Evolutionary conservation across 169 alveolate genomes (phyloP).

Genomic region (Plasmodium chabaudi): DNA sequence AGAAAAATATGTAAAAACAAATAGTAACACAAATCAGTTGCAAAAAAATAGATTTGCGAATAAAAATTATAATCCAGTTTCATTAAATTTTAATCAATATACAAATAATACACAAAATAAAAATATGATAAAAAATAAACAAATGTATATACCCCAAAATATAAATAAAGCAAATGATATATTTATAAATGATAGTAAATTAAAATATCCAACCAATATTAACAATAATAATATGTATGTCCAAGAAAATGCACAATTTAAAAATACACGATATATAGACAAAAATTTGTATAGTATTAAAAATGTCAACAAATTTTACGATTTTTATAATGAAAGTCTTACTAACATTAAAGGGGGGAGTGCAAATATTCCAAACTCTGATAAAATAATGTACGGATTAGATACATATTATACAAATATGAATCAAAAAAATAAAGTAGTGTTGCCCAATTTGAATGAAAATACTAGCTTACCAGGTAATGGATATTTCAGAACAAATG

Average conservation of each 20-base stretch:
- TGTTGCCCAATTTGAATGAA: background rate
- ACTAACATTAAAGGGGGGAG: background rate
- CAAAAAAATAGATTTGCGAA: background rate
- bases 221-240: background rate
- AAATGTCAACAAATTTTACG: slow-evolving; percentile 20
- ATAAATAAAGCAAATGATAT: background rate
- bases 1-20: slow-evolving; percentile 20
- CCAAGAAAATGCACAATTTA: background rate
- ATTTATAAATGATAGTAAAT: background rate
- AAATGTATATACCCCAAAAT: background rate
- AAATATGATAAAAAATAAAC: background rate
- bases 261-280: slow-evolving; percentile 35
- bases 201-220: background rate
- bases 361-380: background rate
- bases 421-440: too few relatives aligned
- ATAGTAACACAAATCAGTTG: background rate
- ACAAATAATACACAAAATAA: background rate
- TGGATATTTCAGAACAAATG: background rate
- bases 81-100: background rate
- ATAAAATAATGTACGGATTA: background rate
- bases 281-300: slow-evolving; percentile 13
- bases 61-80: background rate
- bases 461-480: background rate
- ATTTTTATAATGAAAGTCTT: background rate
- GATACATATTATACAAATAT: background rate